Evolutionary conservation across 2,329 filamentous ascomycete genomes (phyloP), one percentile per base, ranked within the genome.

Genomic region (Diaporthe destruens): DNA sequence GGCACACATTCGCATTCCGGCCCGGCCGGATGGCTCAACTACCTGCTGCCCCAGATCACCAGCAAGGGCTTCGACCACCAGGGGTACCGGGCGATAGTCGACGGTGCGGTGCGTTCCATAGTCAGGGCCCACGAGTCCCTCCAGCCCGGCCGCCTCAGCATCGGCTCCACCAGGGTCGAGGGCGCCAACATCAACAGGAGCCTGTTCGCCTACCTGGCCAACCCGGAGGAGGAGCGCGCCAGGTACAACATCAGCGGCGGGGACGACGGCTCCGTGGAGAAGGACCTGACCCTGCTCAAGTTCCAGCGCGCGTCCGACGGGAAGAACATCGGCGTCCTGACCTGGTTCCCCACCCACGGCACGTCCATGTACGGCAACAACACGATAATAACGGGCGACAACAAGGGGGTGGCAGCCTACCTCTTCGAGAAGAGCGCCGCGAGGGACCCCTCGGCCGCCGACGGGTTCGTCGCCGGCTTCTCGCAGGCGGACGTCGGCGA

Each of bases 341-440:
- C 94, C 20, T 98, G 95, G 94, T 98, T 96, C 80, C 90, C 96
- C 3, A 93, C 95, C 0, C 96, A 98, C 80, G 95, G 95, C 59
- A 98, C 96, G 0, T 97, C 94, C 0, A 89, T 98, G 82, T 90
- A 95, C 32, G 93, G 93, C 70, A 98, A 98, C 83, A 98, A 98
- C 82, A 98, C 95, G 0, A 87, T 98, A 18, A 90, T 96, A 66
- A 92, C 95, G 3, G 96, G 94, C n/a, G 96, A 98, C 81, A 98
- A 98, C 85, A 98, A 98, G 83, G 96, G 96, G 16, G 94, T 98
- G 8, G 95, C 96, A 2, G 93, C 95, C 0, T 93, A 92, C 79
- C 85, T 98, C 16, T 92, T 98, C 69, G 96, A 98, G 80, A 88
- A 92, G 76, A 91, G 89, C 67, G 86, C 92, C 63, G 80, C 83